Percentiles rank a stretch among this genome's conserved stretches.
These are phyloP conservation scores for Fusarium heterosporum DNA, from an alignment of 2,329 filamentous ascomycete genomes.

Conservation along the genomic window DNA sequence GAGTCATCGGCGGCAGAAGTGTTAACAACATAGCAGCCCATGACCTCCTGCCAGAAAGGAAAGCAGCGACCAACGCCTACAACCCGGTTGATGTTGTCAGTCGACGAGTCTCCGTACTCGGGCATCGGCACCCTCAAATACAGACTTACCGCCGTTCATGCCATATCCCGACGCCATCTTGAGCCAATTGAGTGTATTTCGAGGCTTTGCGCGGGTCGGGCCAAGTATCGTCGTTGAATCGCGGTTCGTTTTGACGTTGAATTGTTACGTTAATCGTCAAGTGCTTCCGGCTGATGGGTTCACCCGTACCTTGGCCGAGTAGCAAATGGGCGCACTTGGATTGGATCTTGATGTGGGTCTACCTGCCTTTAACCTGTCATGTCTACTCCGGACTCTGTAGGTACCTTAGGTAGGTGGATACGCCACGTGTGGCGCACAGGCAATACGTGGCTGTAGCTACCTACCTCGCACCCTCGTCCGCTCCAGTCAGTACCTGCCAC, in stretches of 20 bases:
- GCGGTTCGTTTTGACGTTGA: conserved; percentile 41
- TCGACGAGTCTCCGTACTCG: conserved; percentile 2
- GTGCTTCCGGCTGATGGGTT: conserved; percentile 41
- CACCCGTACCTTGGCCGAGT: conserved; percentile 46
- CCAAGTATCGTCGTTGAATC: conserved; percentile 42
- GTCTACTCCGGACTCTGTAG: no score
- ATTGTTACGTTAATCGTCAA: conserved; percentile 36
- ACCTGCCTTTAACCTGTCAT: no score
- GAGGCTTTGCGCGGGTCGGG: conserved; percentile 43
- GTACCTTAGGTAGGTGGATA: no score
- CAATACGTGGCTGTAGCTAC: not conserved
- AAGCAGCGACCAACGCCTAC: conserved; percentile 84
- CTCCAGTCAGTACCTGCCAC: conserved; percentile 16
- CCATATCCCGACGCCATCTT: conserved; percentile 86
- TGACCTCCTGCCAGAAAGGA: conserved; percentile 99
- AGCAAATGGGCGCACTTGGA: conserved; percentile 43
- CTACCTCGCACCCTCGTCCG: not conserved
- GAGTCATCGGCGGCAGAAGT: conserved; percentile 80
- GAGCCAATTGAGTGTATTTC: conserved; percentile 49
- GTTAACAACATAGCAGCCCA: conserved; percentile 98
- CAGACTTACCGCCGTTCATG: conserved; percentile 77
- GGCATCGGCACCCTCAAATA: not conserved
- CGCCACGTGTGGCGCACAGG: not conserved
- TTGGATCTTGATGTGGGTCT: conserved; percentile 34
- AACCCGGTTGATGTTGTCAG: conserved; percentile 42